These are phyloP conservation scores for Aspergillus ustus DNA, from an alignment of 2,329 filamentous ascomycete species.

Conservation along the genomic window DNA sequence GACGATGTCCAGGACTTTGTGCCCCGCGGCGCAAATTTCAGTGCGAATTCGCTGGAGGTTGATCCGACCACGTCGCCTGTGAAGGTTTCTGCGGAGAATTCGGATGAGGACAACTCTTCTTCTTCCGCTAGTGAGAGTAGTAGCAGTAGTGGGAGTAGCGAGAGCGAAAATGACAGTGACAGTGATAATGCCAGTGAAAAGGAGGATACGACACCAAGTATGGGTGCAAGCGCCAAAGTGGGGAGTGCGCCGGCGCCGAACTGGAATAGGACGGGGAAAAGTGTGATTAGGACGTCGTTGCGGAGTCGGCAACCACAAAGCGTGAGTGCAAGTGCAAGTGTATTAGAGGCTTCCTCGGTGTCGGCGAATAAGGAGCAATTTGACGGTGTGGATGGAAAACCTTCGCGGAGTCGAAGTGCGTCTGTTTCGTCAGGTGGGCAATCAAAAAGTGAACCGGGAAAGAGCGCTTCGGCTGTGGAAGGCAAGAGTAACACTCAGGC, in stretches of 20 bases:
- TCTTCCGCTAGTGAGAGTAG: slow-evolving; percentile 14
- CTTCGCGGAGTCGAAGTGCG: slow-evolving; percentile 43
- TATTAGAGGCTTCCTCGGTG: neutral
- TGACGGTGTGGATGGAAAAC: slow-evolving; percentile 42
- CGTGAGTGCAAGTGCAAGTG: slow-evolving; percentile 15
- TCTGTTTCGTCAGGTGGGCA: slow-evolving; percentile 30
- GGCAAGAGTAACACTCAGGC: slow-evolving; percentile 19
- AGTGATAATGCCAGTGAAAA: neutral
- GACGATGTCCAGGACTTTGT: slow-evolving; percentile 42
- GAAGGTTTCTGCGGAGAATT: slow-evolving; percentile 27
- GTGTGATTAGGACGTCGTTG: slow-evolving; percentile 49
- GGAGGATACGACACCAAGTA: neutral
- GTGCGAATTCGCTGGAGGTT: slow-evolving; percentile 35
- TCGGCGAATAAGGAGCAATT: slow-evolving; percentile 27
- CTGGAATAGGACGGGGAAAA: slow-evolving; percentile 52
- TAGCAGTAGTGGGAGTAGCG: neutral
- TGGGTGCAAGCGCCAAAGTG: slow-evolving; percentile 19
- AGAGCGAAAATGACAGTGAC: neutral
- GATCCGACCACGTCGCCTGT: slow-evolving; percentile 41
- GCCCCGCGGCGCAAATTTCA: slow-evolving; percentile 43
- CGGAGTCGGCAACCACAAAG: slow-evolving; percentile 32
- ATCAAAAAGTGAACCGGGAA: neutral
- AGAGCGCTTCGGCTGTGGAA: slow-evolving; percentile 13
- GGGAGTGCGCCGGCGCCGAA: slow-evolving; percentile 35
- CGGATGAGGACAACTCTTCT: slow-evolving; percentile 20